These are phyloP conservation scores for Arctium lappa DNA, from an alignment of 129 eudicot genomes.

Conservation along the genomic window DNA sequence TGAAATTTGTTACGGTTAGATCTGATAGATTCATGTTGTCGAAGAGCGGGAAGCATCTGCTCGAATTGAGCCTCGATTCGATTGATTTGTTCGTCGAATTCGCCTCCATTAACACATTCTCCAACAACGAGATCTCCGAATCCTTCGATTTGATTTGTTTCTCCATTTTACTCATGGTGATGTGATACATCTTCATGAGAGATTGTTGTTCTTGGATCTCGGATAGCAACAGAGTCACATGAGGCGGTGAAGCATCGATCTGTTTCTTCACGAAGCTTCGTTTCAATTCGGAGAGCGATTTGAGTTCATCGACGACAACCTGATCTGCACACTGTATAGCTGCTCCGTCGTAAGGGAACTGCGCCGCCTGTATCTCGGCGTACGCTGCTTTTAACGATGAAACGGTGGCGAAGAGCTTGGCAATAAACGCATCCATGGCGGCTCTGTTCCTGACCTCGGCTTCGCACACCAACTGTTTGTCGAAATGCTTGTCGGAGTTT, in stretches of 20 bases:
- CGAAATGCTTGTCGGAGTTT: slow-evolving; percentile 27
- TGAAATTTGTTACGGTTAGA: slow-evolving; percentile 42
- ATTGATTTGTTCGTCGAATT: slow-evolving; percentile 31
- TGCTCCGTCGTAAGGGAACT: slow-evolving; percentile 57
- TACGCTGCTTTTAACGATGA: slow-evolving; percentile 72
- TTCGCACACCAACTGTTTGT: slow-evolving; percentile 33
- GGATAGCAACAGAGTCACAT: slow-evolving; percentile 51
- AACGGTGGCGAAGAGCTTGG: slow-evolving; percentile 73
- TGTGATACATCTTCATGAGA: slow-evolving; percentile 61
- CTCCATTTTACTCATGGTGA: slow-evolving; percentile 62
- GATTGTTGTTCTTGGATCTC: slow-evolving; percentile 64
- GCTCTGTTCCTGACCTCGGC: slow-evolving; percentile 34
- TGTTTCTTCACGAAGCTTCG: slow-evolving; percentile 44
- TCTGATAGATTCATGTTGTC: slow-evolving; percentile 35
- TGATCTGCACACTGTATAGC: slow-evolving; percentile 55
- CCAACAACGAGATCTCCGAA: slow-evolving; percentile 20
- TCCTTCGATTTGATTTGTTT: slow-evolving; percentile 42
- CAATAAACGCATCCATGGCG: slow-evolving; percentile 59
- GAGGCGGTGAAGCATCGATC: slow-evolving; percentile 53
- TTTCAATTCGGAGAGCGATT: slow-evolving; percentile 51
- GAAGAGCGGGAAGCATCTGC: slow-evolving; percentile 47
- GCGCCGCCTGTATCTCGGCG: slow-evolving; percentile 76
- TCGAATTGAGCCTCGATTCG: slow-evolving; percentile 52
- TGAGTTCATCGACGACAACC: slow-evolving; percentile 53
- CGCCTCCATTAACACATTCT: slow-evolving; percentile 13